Percentiles rank a stretch among this genome's conserved stretches.
Evolutionary conservation across 768 basidiomycete genomes (phyloP).

Genomic region (Porpolomopsis calyptriformis): DNA sequence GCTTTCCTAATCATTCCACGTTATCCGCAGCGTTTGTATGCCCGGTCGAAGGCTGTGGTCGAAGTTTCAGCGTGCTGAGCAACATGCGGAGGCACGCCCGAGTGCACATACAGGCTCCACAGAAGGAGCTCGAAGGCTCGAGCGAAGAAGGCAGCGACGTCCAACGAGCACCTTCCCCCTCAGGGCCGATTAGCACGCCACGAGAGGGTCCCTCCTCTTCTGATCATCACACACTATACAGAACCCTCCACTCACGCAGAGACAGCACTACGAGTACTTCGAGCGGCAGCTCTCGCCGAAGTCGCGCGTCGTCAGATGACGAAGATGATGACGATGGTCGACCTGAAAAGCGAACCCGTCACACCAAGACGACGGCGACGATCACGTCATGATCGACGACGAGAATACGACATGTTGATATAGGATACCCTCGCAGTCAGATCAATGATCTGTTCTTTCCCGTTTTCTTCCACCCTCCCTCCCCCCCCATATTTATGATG

Average conservation of each 20-base stretch:
- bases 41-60: slow-evolving; percentile 63
- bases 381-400: background rate
- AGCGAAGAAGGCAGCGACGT: slow-evolving; percentile 37
- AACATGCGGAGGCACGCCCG: slow-evolving; percentile 84
- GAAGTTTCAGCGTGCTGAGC: slow-evolving; percentile 77
- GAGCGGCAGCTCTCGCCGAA: background rate
- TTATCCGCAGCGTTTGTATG: slow-evolving; percentile 57
- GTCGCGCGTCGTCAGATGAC: background rate
- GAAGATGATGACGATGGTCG: background rate
- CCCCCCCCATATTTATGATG: too few relatives aligned
- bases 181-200: background rate
- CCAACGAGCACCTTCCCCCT: background rate
- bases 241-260: background rate
- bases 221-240: background rate
- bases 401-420: background rate
- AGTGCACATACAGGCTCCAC: slow-evolving; percentile 37
- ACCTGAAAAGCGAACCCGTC: background rate
- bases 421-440: too few relatives aligned
- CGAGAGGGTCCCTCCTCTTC: background rate
- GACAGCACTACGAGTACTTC: background rate
- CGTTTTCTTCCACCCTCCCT: too few relatives aligned
- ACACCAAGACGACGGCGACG: background rate
- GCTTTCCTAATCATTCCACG: slow-evolving; percentile 9
- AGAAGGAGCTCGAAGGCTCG: slow-evolving; percentile 27
- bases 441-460: too few relatives aligned